Percentiles rank a stretch among this genome's conserved stretches.
Conservation (phyloP, 306 rosid genomes). For the Rosa persica region DNA sequence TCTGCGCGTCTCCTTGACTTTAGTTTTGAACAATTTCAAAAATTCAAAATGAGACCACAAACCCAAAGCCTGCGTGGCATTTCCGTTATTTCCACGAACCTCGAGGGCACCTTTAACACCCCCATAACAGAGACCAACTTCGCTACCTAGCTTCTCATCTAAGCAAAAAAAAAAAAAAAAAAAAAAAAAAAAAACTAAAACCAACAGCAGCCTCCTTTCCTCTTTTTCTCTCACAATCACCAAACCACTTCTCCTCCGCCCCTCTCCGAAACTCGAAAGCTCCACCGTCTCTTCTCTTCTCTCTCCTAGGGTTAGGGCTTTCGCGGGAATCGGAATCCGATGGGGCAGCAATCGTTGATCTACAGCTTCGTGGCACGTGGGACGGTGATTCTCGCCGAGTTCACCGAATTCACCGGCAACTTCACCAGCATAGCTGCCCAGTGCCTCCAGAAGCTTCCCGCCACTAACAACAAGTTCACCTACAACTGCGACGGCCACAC, state of each 20-base stretch:
- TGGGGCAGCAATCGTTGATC: conserved; percentile 96
- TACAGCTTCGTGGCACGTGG: conserved; percentile 93
- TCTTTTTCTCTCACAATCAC: not conserved
- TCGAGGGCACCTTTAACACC: conserved; percentile 26
- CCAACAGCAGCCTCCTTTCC: not conserved
- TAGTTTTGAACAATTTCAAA: not conserved
- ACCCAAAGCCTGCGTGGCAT: conserved; percentile 31
- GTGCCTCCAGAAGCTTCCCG: conserved; percentile 92
- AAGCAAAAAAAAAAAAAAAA: conserved; percentile 33
- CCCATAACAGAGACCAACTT: conserved; percentile 13
- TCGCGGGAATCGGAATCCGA: conserved; percentile 40
- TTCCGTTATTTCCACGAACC: conserved; percentile 32
- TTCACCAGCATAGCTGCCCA: conserved; percentile 75
- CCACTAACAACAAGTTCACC: conserved; percentile 76
- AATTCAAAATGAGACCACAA: conserved; percentile 19
- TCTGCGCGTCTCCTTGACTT: conserved; percentile 16
- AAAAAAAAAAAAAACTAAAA: too few relatives aligned
- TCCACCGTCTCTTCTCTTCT: not conserved
- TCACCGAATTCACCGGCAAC: conserved; percentile 86
- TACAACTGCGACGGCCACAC: conserved; percentile 95
- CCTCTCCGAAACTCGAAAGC: not conserved
- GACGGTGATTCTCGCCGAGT: conserved; percentile 76
- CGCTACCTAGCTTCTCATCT: conserved; percentile 56
- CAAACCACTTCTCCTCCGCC: not conserved
- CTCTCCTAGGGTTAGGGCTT: conserved; percentile 20